Base-by-base conservation (phyloP, 2,329 filamentous ascomycete genomes). In the Pestalotiopsis sp. region DNA sequence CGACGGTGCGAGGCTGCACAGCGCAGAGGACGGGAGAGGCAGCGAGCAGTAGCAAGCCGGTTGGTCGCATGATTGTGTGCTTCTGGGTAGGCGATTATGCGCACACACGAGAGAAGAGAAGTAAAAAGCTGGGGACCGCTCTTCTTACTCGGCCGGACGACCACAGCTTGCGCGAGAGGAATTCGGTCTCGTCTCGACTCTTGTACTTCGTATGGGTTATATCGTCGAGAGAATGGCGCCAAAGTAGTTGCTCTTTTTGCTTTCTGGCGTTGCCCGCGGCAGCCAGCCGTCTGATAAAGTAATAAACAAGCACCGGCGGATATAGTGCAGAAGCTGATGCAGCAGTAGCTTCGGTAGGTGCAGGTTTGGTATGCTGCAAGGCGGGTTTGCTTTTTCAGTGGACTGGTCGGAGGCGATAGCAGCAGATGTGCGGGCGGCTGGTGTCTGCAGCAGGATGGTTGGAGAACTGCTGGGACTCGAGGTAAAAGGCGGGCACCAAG, bases 31-130 rank as follows among this genome's bases (percentile, higher is more conserved):
- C 55, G 4, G 62, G 55, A 11, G 49, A 49, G 5, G 66, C 68
- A 49, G 60, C 64, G 39, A 49, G 62, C 39, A 68, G 23, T 14
- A 69, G 5, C 20, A 69, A 63, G 36, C 58, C 31, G 20, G 27
- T 49, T 36, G 45, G 49, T 52, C 68, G 68, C 68, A 69, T 69
- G 25, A 31, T 67, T 63, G 27, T 41, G 64, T 52, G 36, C 13
- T 64, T 20, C 7, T 36, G 59, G 17, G n/a, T 36, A 38, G 45
- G 25, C 45, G 64, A 55, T 49, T 38, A 38, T 27, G 41, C 25
- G 64, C 20, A 39, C 58, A 62, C 58, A 62, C 49, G 27, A 17
- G 27, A 63, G 31, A 25, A 12, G 57, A 25, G 57, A 23, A 14
- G 38, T 11, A 61, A 14, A 61, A 31, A 20, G n/a, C 17, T 17